phyloP scores from a whole-genome alignment of 768 basidiomycete species.

The Suillus plorans region DNA sequence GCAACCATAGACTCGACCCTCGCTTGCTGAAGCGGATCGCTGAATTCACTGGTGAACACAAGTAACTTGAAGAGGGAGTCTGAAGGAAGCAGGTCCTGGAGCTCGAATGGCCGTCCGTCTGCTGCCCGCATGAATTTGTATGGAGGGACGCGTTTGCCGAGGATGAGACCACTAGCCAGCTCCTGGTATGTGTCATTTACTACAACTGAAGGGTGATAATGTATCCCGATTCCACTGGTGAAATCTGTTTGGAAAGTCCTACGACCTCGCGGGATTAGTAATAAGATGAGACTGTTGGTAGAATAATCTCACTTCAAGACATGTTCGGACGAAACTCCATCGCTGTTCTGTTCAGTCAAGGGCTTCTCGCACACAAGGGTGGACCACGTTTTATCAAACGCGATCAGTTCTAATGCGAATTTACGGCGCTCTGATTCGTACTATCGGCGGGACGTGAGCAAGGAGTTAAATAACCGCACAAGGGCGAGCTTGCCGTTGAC shows the following conservation, averaged over 20 bases:
- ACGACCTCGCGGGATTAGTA: neutral
- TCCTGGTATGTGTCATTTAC: constrained; percentile 35
- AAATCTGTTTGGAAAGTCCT: constrained; percentile 47
- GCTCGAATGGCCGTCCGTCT: constrained; percentile 44
- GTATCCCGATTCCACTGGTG: constrained; percentile 47
- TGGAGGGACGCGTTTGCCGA: constrained; percentile 51
- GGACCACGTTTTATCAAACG: too few relatives aligned
- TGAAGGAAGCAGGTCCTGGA: constrained; percentile 49
- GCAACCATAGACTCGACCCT: constrained; percentile 27
- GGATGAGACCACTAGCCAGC: constrained; percentile 38
- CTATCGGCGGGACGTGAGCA: too few relatives aligned
- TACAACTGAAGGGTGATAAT: constrained; percentile 44
- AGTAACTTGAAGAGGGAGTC: constrained; percentile 51
- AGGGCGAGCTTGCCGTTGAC: too few relatives aligned
- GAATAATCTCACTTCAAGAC: too few relatives aligned
- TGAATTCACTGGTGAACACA: constrained; percentile 42
- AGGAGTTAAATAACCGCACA: too few relatives aligned
- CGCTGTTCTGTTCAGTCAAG: too few relatives aligned
- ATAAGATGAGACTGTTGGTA: neutral
- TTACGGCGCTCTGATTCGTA: too few relatives aligned
- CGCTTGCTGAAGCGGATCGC: constrained; percentile 20
- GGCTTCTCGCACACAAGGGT: too few relatives aligned
- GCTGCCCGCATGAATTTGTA: constrained; percentile 46
- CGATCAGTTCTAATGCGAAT: too few relatives aligned
- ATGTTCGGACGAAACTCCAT: too few relatives aligned